Conservation (phyloP, 2,329 filamentous ascomycete genomes). For the Stylonectria norvegica region DNA sequence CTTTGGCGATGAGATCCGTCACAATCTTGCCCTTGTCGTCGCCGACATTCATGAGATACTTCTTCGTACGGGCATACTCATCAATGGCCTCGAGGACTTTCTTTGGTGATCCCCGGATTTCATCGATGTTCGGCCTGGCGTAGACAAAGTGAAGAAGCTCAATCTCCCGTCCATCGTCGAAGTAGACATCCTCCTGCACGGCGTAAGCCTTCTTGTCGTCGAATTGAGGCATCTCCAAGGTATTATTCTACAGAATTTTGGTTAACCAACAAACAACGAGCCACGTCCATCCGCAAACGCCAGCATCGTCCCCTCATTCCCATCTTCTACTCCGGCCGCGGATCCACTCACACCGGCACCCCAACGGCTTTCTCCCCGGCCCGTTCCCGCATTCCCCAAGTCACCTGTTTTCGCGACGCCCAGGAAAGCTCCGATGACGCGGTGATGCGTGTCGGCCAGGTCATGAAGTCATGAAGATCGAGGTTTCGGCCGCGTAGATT, state of each 20-base stretch:
- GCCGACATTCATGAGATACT: conserved; percentile 79
- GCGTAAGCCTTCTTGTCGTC: conserved; percentile 39
- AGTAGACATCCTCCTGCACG: conserved; percentile 44
- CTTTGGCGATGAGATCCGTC: conserved; percentile 61
- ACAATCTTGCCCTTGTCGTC: conserved; percentile 71
- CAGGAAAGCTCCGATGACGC: not conserved
- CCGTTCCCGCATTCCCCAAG: not conserved
- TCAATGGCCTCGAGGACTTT: conserved; percentile 68
- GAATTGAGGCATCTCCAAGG: conserved; percentile 30
- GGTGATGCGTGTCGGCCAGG: too few species aligned
- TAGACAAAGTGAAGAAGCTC: conserved; percentile 70
- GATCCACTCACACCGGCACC: conserved; percentile 9
- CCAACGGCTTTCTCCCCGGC: conserved; percentile 17
- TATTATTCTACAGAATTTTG: not conserved
- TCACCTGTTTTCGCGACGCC: conserved; percentile 1
- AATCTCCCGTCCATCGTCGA: conserved; percentile 70
- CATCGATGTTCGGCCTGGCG: conserved; percentile 55
- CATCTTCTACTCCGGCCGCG: conserved; percentile 1
- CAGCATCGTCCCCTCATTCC: not conserved
- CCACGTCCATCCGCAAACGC: not conserved
- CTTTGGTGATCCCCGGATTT: conserved; percentile 61
- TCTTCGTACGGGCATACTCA: conserved; percentile 56
- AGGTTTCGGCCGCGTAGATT: too few species aligned
- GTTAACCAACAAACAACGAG: not conserved
- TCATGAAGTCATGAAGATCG: too few species aligned